These are phyloP conservation scores for Fraxinus platypoda DNA, from an alignment of 305 asterid species.

Conservation along the genomic window DNA sequence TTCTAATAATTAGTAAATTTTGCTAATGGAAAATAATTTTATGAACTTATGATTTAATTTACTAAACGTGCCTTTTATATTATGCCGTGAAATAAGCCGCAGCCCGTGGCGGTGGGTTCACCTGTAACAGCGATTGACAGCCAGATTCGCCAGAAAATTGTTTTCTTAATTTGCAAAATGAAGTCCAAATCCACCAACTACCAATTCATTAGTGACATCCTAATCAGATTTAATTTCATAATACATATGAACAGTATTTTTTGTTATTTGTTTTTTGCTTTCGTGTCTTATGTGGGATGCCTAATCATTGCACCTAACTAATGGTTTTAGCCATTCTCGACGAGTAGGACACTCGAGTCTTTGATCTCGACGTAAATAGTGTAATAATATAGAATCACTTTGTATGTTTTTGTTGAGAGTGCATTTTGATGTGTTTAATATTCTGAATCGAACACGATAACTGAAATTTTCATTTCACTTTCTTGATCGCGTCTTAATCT, in stretches of 20 bases:
- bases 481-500: not conserved
- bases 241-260: too few species aligned
- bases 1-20: too few species aligned
- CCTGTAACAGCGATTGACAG: not conserved
- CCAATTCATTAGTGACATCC: not conserved
- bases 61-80: not conserved
- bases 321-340: not conserved
- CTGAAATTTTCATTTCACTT: not conserved
- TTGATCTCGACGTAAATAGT: too few species aligned
- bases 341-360: too few species aligned
- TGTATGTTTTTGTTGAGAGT: too few species aligned
- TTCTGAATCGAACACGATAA: not conserved
- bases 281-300: not conserved
- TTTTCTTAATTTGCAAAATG: not conserved
- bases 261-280: not conserved
- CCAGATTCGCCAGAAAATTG: not conserved
- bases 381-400: too few species aligned
- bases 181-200: not conserved
- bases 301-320: not conserved
- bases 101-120: not conserved
- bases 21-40: not conserved
- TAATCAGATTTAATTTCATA: not conserved
- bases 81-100: not conserved
- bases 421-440: too few species aligned
- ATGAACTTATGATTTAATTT: not conserved